A percentile compares a stretch with the other conserved stretches of the same genome.
Evolutionary conservation across 2,329 filamentous ascomycete genomes (phyloP).

Genomic region (Colletotrichum brevisporum): DNA sequence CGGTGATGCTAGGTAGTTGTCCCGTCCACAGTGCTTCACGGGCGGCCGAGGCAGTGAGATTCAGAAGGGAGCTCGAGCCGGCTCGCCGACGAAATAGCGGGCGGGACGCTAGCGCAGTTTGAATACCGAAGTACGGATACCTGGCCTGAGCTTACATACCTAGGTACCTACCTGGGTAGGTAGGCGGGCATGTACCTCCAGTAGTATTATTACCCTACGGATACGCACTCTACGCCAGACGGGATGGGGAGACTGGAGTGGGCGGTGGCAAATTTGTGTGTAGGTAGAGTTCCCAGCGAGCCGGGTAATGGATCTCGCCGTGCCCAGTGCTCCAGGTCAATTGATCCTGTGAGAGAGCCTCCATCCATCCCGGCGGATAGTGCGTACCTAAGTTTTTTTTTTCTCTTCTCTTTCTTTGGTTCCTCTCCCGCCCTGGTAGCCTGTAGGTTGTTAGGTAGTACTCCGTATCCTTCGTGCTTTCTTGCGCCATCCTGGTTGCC

Average conservation of each 20-base stretch:
- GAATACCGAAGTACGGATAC: background rate
- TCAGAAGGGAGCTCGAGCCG: conserved; percentile 5
- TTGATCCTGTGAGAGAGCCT: background rate
- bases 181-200: too few relatives aligned
- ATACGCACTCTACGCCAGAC: too few relatives aligned
- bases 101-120: too few relatives aligned
- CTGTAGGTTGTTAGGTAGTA: background rate
- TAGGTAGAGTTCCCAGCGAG: conserved; percentile 26
- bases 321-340: background rate
- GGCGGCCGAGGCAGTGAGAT: background rate
- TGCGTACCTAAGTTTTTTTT: too few relatives aligned
- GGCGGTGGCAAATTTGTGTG: conserved; percentile 19
- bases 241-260: background rate
- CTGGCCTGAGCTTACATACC: background rate
- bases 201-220: too few relatives aligned
- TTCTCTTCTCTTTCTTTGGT: background rate
- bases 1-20: conserved; percentile 1
- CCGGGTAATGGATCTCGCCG: conserved; percentile 4
- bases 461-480: background rate
- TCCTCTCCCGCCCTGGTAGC: background rate
- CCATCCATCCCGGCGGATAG: too few relatives aligned
- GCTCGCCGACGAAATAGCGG: background rate
- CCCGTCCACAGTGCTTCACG: background rate
- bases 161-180: too few relatives aligned
- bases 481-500: background rate